Base-by-base conservation (phyloP, 1,284 basidiomycete species). In the Moesziomyces globuligerus region DNA sequence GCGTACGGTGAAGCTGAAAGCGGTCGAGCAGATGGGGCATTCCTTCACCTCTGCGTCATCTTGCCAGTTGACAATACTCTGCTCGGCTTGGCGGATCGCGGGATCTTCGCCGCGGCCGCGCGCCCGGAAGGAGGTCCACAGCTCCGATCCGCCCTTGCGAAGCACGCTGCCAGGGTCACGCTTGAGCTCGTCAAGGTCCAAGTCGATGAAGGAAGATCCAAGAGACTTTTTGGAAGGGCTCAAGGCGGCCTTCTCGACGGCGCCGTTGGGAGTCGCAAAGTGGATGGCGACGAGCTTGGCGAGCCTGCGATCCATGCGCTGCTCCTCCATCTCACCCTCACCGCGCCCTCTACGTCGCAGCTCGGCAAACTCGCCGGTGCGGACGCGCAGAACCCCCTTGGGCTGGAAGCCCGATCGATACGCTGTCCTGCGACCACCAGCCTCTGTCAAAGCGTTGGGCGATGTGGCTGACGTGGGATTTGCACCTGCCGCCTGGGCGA, bases 41-140 rank as follows among this genome's bases (percentile, higher is more conserved):
- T 89, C 88, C 28, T 87, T 87, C 0, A 89, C 91, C 10, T 86
- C 81, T 0, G 86, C 85, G 78, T 97, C 95, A 36, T 91, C 89
- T 81, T 97, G 89, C 95, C 95, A 98, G 13, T 93, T 93, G 4
- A 97, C 93, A 73, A 98, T 94, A 29, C 87, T 86, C 83, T 97
- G 94, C 83, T 98, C 95, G 1, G 74, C 70, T 13, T 65, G 62
- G 10, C 78, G 61, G 17, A 55, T 62, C 21, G 54, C 58, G 6
- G 57, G 69, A 39, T 72, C 69, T 25, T 67, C 69, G 13, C 62
- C 62, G 42, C 59, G 48, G 26, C 62, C 62, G 4, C 69, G 62
- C 23, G 69, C 62, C n/a, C 62, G 20, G 38, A 72, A 62, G 10
- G 58, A 61, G 7, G 57, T 59, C 69, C 69, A 72, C n/a, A 72